A percentile compares a stretch with the other conserved stretches of the same genome.
Evolutionary conservation across 2,329 filamentous ascomycete genomes (phyloP).

Genomic region (Pestalotiopsis sp.): DNA sequence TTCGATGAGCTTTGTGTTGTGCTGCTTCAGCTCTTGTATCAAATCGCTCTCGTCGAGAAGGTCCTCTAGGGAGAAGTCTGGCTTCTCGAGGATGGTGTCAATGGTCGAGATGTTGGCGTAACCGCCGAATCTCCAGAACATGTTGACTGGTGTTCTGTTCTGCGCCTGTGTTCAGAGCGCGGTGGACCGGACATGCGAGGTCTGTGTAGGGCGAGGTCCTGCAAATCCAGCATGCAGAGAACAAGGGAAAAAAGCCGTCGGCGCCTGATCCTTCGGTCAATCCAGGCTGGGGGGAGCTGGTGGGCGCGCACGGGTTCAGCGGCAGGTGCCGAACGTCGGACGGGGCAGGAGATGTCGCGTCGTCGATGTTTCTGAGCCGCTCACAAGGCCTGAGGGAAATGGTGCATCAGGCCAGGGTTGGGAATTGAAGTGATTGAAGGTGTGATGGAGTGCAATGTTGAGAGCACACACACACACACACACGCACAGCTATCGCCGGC

Average conservation of each 20-base stretch:
- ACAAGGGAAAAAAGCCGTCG: not conserved
- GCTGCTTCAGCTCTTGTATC: conserved; percentile 96
- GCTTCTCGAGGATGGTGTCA: conserved; percentile 94
- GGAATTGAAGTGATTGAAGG: not conserved
- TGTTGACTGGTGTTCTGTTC: conserved; percentile 55
- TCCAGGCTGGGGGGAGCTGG: not conserved
- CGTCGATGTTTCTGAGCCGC: not conserved
- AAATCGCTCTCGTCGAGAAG: conserved; percentile 94
- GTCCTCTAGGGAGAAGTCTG: conserved; percentile 94
- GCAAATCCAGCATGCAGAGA: conserved; percentile 1
- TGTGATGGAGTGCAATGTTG: not conserved
- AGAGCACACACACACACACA: not conserved
- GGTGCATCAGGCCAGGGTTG: not conserved
- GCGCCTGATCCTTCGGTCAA: conserved; percentile 1
- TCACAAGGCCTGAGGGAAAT: not conserved
- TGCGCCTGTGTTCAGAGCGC: not conserved
- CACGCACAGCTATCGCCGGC: not conserved
- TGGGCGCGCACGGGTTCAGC: not conserved
- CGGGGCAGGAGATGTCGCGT: not conserved
- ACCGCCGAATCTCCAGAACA: conserved; percentile 99
- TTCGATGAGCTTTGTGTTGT: conserved; percentile 97
- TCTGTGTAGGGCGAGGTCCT: not conserved
- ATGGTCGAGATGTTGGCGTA: conserved; percentile 97
- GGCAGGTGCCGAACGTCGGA: not conserved
- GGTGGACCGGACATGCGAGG: not conserved